Evolutionary conservation across 2,329 filamentous ascomycete genomes (phyloP), one percentile per base, ranked within the genome.

Genomic region (Colletotrichum ledebouriae): DNA sequence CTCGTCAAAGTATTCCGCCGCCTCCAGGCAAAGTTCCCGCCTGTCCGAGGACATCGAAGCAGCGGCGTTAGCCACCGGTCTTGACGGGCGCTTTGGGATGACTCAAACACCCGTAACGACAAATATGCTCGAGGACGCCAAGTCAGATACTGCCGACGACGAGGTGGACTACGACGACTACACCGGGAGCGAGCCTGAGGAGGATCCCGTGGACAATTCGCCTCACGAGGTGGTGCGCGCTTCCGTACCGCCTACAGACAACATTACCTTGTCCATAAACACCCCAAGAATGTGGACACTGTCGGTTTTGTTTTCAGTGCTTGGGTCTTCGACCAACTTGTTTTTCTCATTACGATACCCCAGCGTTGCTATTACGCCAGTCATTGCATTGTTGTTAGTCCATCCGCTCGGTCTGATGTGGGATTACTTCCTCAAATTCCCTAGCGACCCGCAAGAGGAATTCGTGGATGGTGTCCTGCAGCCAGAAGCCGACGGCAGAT

Each of bases 281-380:
- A 95, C 93, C 5, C 93, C 93, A 42, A 92, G 93, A 61, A 96
- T 96, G 93, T 96, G 93, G 93, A 85, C 85, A 37, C 79, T 96
- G 17, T 94, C 92, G n/a, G 85, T 93, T 41, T 76, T 96, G 10
- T 96, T 96, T 78, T 90, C 93, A 9, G 85, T 96, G 42, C 86
- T 94, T 44, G 93, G 93, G 70, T 95, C 93, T 53, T 92, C 92
- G 2, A 94, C 92, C 41, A 96, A 96, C 78, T 82, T 97, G 46
- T 96, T 97, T 82, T 97, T 97, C 83, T 94, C 93, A 41, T 83
- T 97, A 76, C 87, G 94, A 86, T 97, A 96, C 84, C 94, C 94
- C 33, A 96, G 93, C 78, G 93, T 97, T 77, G 92, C 92, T 69
- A 95, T 97, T 75, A 95, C 93, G 22, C 93, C 93, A 44, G 92